These are phyloP conservation scores for Cyclostephanos invisitatus DNA, from an alignment of 108 stramenopile genomes.

Conservation along the genomic window DNA sequence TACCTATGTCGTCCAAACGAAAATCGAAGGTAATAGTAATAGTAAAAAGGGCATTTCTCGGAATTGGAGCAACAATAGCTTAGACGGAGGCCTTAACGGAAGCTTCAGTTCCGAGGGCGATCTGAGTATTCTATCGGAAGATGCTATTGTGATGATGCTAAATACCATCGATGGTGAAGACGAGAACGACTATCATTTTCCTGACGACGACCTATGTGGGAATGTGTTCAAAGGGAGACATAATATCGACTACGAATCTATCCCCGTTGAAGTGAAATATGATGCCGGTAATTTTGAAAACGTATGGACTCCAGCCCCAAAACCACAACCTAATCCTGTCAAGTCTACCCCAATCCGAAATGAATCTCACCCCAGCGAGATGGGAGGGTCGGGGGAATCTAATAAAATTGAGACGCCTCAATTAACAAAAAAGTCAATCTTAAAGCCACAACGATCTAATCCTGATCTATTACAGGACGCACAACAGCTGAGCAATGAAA, in stretches of 20 bases:
- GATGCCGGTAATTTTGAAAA: constrained; percentile 2
- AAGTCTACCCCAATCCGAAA: neutral
- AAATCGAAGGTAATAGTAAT: neutral
- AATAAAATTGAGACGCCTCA: neutral
- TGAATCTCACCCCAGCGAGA: neutral
- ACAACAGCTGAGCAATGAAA: neutral
- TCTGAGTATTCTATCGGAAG: constrained; percentile 42
- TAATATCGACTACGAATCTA: constrained; percentile 13
- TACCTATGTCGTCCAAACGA: constrained; percentile 14
- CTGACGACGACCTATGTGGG: constrained; percentile 22
- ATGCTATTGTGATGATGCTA: constrained; percentile 41
- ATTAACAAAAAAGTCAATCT: neutral
- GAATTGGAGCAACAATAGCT: constrained; percentile 7
- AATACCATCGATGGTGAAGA: constrained; percentile 13
- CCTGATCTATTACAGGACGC: neutral
- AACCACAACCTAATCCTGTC: neutral
- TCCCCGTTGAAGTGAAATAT: constrained; percentile 37
- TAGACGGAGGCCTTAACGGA: neutral
- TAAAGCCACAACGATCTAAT: neutral
- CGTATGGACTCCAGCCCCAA: neutral
- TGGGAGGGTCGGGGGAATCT: constrained; percentile 4
- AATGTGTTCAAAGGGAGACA: constrained; percentile 17
- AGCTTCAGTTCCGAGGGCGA: constrained; percentile 2
- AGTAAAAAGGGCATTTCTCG: neutral
- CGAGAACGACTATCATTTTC: constrained; percentile 5